Percentiles rank a stretch among this genome's conserved stretches.
Evolutionary conservation across 2,329 filamentous ascomycete species (phyloP).

Genomic region (Thelonectria blattea): DNA sequence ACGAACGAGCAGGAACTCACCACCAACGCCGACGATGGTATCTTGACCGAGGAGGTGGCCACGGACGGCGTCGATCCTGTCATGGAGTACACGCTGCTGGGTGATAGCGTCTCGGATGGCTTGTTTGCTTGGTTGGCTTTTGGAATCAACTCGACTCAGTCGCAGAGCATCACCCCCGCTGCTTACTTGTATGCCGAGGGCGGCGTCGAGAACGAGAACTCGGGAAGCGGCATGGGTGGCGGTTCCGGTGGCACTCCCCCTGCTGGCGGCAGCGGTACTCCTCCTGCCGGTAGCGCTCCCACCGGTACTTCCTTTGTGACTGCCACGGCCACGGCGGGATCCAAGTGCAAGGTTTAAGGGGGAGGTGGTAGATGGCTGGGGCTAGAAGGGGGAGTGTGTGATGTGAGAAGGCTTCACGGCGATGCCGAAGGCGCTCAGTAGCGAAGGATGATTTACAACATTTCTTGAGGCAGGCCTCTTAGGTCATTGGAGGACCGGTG

Average conservation of each 20-base stretch:
- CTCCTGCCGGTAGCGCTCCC: slow-evolving; percentile 9
- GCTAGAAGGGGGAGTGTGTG: not conserved
- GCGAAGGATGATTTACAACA: not conserved
- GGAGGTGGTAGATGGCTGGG: too few species aligned
- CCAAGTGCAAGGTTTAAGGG: slow-evolving; percentile 16
- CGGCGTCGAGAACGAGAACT: slow-evolving; percentile 32
- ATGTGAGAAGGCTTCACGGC: not conserved
- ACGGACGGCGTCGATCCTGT: slow-evolving; percentile 60
- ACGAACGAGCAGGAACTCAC: slow-evolving; percentile 54
- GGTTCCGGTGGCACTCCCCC: not conserved
- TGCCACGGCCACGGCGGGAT: not conserved
- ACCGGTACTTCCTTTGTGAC: not conserved
- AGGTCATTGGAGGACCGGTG: not conserved
- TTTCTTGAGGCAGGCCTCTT: not conserved
- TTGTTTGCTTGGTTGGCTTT: slow-evolving; percentile 62
- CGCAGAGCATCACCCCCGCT: slow-evolving; percentile 27
- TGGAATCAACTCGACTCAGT: slow-evolving; percentile 51
- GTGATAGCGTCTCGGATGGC: slow-evolving; percentile 57
- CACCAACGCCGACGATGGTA: slow-evolving; percentile 57
- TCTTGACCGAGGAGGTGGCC: slow-evolving; percentile 54
- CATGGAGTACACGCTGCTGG: slow-evolving; percentile 63
- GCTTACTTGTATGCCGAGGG: slow-evolving; percentile 30
- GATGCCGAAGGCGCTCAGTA: not conserved
- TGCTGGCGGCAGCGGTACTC: slow-evolving; percentile 20
- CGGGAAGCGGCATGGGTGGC: slow-evolving; percentile 8